Evolutionary conservation across 2,329 filamentous ascomycete species (phyloP).

Genomic region (Aspergillus brasiliensis): DNA sequence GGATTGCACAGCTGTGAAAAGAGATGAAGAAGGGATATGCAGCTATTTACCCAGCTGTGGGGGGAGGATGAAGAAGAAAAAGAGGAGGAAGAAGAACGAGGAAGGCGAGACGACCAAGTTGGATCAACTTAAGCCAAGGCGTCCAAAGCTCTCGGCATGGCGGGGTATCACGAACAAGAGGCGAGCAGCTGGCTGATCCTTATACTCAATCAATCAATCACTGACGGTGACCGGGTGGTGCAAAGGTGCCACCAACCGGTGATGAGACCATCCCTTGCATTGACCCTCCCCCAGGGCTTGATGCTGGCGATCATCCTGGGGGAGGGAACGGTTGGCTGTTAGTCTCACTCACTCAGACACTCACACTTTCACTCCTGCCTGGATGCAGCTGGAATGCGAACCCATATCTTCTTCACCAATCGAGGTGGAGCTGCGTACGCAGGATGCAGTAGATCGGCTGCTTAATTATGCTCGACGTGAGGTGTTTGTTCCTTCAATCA

Average conservation of each 20-base stretch:
- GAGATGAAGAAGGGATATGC: background rate
- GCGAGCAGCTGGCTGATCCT: background rate
- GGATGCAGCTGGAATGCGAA: background rate
- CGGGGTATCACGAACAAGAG: conserved; percentile 12
- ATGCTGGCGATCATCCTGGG: background rate
- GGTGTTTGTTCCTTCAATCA: background rate
- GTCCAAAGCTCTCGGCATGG: conserved; percentile 17
- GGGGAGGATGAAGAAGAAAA: background rate
- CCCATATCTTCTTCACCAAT: background rate
- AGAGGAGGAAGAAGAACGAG: background rate
- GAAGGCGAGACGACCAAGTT: background rate
- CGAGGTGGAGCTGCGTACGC: background rate
- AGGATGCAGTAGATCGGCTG: conserved; percentile 4
- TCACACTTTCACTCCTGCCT: background rate
- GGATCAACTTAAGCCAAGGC: background rate
- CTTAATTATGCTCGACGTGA: conserved; percentile 4
- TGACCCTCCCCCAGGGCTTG: background rate
- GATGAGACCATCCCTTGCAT: conserved; percentile 14
- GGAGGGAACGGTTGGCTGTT: background rate
- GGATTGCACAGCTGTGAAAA: background rate
- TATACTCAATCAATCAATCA: background rate
- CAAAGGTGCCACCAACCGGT: background rate
- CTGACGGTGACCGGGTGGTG: background rate
- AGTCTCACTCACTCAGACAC: too few species aligned
- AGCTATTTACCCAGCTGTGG: background rate